A percentile compares a stretch with the other conserved stretches of the same genome.
These are phyloP conservation scores for Eruca vesicaria DNA, from an alignment of 441 rosid genomes.

Conservation along the genomic window DNA sequence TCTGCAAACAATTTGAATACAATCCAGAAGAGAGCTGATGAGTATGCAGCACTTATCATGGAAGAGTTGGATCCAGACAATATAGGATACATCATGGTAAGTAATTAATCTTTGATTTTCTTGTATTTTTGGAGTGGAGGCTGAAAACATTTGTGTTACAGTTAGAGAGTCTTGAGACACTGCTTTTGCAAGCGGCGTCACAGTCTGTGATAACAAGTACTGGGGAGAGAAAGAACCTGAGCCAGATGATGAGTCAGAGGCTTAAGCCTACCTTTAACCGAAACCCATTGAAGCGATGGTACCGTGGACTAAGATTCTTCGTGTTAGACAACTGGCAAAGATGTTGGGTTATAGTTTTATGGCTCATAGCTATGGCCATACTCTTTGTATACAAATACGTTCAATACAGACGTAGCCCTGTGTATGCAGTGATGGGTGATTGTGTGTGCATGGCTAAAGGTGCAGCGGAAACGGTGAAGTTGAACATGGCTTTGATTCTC, in stretches of 20 bases:
- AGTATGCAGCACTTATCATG: constrained; percentile 56
- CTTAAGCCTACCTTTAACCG: constrained; percentile 48
- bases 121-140: neutral
- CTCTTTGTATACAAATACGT: constrained; percentile 51
- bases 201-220: constrained; percentile 40
- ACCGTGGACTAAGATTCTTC: constrained; percentile 38
- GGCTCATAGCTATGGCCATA: constrained; percentile 44
- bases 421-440: constrained; percentile 48
- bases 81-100: constrained; percentile 50
- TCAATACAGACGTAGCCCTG: constrained; percentile 42
- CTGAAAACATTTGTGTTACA: constrained; percentile 19
- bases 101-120: neutral
- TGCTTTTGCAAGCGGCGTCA: constrained; percentile 43
- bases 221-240: constrained; percentile 49
- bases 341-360: constrained; percentile 54
- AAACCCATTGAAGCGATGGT: constrained; percentile 43
- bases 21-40: constrained; percentile 48
- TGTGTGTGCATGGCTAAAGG: constrained; percentile 70
- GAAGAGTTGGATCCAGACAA: constrained; percentile 56
- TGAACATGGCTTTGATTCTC: constrained; percentile 64
- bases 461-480: constrained; percentile 59
- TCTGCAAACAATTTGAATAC: constrained; percentile 50
- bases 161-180: constrained; percentile 49
- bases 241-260: constrained; percentile 56
- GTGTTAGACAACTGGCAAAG: constrained; percentile 58